phyloP scores from a whole-genome alignment of 2,329 filamentous ascomycete species.

The Xylariomycetidae sp. region DNA sequence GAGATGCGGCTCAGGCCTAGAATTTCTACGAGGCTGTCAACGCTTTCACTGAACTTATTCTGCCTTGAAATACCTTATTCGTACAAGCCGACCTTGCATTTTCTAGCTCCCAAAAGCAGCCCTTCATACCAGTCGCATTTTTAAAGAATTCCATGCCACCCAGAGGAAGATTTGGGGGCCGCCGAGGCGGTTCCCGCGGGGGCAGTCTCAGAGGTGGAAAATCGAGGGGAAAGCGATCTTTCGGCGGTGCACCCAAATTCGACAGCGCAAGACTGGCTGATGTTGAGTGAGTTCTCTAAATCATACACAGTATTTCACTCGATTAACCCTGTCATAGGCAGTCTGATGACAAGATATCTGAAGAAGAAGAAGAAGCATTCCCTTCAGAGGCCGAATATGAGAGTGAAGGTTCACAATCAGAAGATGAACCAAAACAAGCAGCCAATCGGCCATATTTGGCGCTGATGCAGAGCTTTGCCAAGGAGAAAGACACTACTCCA shows the following conservation, averaged over 20 bases:
- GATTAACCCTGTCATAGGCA: slow-evolving; percentile 12
- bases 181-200: slow-evolving; percentile 13
- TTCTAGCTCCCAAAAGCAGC: no score
- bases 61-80: no score
- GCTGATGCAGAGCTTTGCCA: slow-evolving; percentile 51
- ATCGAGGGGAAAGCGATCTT: slow-evolving; percentile 17
- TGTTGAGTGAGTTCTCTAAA: slow-evolving; percentile 38
- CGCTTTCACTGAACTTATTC: no score
- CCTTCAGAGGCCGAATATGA: slow-evolving; percentile 36
- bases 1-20: no score
- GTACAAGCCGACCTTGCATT: no score
- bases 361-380: slow-evolving; percentile 32
- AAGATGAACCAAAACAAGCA: slow-evolving; percentile 30
- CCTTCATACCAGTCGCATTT: background rate
- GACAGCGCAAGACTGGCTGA: slow-evolving; percentile 40
- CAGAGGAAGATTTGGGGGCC: slow-evolving; percentile 14
- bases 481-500: slow-evolving; percentile 34
- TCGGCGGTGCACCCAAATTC: slow-evolving; percentile 33
- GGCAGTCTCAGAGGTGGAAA: slow-evolving; percentile 19
- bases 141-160: background rate
- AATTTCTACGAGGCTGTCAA: no score
- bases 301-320: slow-evolving; percentile 7
- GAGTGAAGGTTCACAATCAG: slow-evolving; percentile 41
- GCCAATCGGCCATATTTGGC: slow-evolving; percentile 48
- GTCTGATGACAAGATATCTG: slow-evolving; percentile 26